These are phyloP conservation scores for Tremella mesenterica DNA, from an alignment of 768 basidiomycete species.

Conservation along the genomic window DNA sequence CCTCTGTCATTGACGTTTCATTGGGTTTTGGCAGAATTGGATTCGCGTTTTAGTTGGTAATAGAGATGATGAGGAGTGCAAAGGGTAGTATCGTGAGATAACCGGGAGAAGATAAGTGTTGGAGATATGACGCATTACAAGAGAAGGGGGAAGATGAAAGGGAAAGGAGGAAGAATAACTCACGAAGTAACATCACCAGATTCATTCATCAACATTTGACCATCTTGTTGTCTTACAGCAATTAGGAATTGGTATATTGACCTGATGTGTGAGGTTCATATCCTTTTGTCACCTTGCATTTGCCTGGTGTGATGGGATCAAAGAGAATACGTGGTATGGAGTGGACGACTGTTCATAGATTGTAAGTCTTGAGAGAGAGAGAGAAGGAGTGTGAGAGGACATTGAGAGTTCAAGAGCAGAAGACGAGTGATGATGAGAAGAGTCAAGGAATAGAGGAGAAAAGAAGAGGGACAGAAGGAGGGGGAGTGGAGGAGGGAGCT, in stretches of 20 bases:
- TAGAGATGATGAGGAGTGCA: slow-evolving; percentile 1
- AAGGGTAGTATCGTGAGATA: not conserved
- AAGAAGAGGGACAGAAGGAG: too few species aligned
- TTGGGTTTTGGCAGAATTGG: slow-evolving; percentile 9
- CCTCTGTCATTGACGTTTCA: too few species aligned
- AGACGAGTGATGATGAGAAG: too few species aligned
- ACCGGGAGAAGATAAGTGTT: not conserved
- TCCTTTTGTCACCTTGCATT: not conserved
- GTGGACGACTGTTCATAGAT: too few species aligned
- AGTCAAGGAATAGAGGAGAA: slow-evolving; percentile 5
- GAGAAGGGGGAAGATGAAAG: too few species aligned
- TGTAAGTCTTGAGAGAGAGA: too few species aligned
- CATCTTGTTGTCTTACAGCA: slow-evolving; percentile 90
- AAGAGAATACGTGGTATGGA: too few species aligned
- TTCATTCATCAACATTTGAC: slow-evolving; percentile 95
- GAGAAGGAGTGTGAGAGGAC: too few species aligned
- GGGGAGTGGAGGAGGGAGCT: not conserved
- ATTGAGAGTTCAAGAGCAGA: too few species aligned
- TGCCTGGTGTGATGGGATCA: not conserved
- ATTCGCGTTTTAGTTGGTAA: too few species aligned
- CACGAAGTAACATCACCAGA: slow-evolving; percentile 87
- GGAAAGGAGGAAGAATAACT: slow-evolving; percentile 2
- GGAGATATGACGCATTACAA: too few species aligned
- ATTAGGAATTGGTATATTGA: slow-evolving; percentile 72
- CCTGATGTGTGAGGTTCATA: slow-evolving; percentile 10